Percentiles rank a stretch among this genome's conserved stretches.
phyloP scores from a whole-genome alignment of 768 basidiomycete genomes.

The Rhizopogon salebrosus region DNA sequence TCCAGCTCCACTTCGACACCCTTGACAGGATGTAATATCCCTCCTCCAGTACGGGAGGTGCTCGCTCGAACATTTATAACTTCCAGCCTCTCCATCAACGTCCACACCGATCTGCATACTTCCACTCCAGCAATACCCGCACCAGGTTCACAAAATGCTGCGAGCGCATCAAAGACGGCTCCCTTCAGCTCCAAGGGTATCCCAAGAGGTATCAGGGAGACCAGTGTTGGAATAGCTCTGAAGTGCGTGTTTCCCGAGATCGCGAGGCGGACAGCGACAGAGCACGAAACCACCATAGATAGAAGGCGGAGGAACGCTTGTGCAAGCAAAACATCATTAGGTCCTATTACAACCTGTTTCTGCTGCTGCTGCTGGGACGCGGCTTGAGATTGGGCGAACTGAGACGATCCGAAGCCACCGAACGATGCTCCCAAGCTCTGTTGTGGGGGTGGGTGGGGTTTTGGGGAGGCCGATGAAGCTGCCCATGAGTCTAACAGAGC shows the following conservation, averaged over 20 bases:
- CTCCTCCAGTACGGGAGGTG: slow-evolving; percentile 14
- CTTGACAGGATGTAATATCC: slow-evolving; percentile 52
- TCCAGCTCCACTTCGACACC: slow-evolving; percentile 87
- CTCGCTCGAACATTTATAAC: slow-evolving; percentile 68
- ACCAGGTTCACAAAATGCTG: slow-evolving; percentile 80
- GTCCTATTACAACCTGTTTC: slow-evolving; percentile 44
- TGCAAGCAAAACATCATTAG: slow-evolving; percentile 73
- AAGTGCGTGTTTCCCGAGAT: slow-evolving; percentile 74
- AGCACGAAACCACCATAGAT: slow-evolving; percentile 67
- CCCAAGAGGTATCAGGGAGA: slow-evolving; percentile 71
- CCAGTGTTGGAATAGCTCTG: slow-evolving; percentile 74
- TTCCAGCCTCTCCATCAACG: slow-evolving; percentile 77
- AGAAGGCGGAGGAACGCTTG: slow-evolving; percentile 80
- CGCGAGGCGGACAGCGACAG: slow-evolving; percentile 72
- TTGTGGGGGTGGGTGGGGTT: slow-evolving; percentile 37
- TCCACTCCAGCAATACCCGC: slow-evolving; percentile 70
- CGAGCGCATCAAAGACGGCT: slow-evolving; percentile 72
- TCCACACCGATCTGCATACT: slow-evolving; percentile 80
- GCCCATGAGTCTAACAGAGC: slow-evolving; percentile 73
- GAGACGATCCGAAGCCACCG: slow-evolving; percentile 25
- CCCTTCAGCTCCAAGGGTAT: slow-evolving; percentile 92
- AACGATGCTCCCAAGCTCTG: slow-evolving; percentile 32
- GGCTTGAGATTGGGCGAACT: slow-evolving; percentile 16
- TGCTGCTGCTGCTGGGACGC: slow-evolving; percentile 36
- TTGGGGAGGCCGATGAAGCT: slow-evolving; percentile 42